phyloP scores from a whole-genome alignment of 441 rosid species.

The Adansonia rubrostipa region DNA sequence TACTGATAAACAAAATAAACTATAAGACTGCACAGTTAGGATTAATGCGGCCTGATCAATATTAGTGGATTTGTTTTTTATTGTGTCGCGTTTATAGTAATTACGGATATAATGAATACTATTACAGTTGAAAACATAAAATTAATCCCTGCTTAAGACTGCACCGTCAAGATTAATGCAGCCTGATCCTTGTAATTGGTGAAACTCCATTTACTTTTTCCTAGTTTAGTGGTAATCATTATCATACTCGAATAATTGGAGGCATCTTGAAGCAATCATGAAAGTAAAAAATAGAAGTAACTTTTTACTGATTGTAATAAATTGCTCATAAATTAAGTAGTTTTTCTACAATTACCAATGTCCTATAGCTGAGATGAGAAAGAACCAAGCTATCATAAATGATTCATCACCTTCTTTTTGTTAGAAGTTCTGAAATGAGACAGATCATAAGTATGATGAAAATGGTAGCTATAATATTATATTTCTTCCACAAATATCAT shows the following conservation, averaged over 20 bases:
- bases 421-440: neutral
- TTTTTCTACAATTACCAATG: neutral
- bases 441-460: neutral
- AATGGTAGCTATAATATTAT: neutral
- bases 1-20: neutral
- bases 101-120: too few relatives aligned
- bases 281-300: neutral
- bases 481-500: neutral
- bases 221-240: neutral
- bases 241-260: neutral
- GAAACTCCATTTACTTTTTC: neutral
- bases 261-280: conserved; percentile 7
- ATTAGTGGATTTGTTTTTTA: too few relatives aligned
- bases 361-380: neutral
- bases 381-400: too few relatives aligned
- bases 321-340: neutral
- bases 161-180: neutral
- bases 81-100: too few relatives aligned
- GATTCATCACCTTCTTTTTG: too few relatives aligned
- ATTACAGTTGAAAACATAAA: too few relatives aligned
- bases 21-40: neutral
- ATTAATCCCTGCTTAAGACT: too few relatives aligned
- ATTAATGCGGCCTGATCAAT: neutral
- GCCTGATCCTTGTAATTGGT: neutral
- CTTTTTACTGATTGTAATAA: neutral